Evolutionary conservation across 257 asterid species (phyloP).

Genomic region (Nicotiana undulata): DNA sequence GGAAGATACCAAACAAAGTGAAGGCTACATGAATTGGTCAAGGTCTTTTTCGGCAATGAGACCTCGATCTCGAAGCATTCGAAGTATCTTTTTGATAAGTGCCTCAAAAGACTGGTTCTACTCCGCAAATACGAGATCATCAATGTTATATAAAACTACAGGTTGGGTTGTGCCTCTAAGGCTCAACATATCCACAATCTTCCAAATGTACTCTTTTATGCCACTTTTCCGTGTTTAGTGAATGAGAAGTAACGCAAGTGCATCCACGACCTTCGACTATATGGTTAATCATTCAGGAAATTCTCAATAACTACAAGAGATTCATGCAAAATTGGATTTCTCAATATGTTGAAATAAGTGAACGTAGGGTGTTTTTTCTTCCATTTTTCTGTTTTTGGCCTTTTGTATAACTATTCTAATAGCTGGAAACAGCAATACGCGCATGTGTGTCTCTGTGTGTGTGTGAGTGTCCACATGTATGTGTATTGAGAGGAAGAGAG

Average conservation of each 20-base stretch:
- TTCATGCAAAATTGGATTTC: not conserved
- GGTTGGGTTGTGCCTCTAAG: not conserved
- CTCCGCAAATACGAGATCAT: not conserved
- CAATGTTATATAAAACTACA: not conserved
- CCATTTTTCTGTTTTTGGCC: not conserved
- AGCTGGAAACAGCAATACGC: not conserved
- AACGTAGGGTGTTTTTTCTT: not conserved
- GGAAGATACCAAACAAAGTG: not conserved
- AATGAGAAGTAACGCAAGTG: not conserved
- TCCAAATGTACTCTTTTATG: not conserved
- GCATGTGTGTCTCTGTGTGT: not conserved
- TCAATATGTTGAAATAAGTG: not conserved
- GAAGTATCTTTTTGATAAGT: not conserved
- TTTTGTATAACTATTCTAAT: not conserved
- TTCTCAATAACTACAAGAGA: not conserved
- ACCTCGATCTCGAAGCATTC: not conserved
- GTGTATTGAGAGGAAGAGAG: not conserved
- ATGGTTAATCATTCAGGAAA: not conserved
- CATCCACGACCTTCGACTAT: not conserved
- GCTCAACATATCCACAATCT: not conserved
- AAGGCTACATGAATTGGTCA: not conserved
- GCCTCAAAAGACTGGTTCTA: not conserved
- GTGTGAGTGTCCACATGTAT: not conserved
- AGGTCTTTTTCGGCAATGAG: not conserved
- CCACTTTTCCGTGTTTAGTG: not conserved